These are phyloP conservation scores for Castanea crenata DNA, from an alignment of 306 rosid species.

Conservation along the genomic window DNA sequence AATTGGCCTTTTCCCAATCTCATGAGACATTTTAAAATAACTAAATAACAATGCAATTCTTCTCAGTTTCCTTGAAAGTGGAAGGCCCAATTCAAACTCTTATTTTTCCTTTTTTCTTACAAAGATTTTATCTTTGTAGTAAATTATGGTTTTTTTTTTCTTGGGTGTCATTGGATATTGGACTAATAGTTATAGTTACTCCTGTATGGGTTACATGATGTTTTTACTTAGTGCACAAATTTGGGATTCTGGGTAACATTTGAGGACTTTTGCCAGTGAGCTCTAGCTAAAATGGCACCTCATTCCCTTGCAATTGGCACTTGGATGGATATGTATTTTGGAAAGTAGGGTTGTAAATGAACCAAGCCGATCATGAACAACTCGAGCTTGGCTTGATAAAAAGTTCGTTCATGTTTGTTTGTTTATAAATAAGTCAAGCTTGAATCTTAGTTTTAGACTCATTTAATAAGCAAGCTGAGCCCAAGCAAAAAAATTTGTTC, in stretches of 20 bases:
- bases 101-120: background rate
- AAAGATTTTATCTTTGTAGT: background rate
- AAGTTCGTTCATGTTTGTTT: too few relatives aligned
- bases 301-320: background rate
- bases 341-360: too few relatives aligned
- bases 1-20: too few relatives aligned
- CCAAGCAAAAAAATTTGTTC: too few relatives aligned
- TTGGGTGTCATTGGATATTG: background rate
- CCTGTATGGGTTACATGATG: background rate
- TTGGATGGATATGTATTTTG: background rate
- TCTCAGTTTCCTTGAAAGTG: background rate
- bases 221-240: background rate
- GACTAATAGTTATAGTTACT: background rate
- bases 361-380: too few relatives aligned
- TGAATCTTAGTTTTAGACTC: too few relatives aligned
- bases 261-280: background rate
- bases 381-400: too few relatives aligned
- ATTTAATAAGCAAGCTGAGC: too few relatives aligned
- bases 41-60: too few relatives aligned
- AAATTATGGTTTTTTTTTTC: background rate
- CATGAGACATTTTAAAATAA: too few relatives aligned
- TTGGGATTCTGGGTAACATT: background rate
- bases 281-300: too few relatives aligned
- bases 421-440: too few relatives aligned
- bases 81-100: background rate